Percentiles rank a stretch among this genome's conserved stretches.
Conservation (phyloP, 345 rosid species). For the Aethionema arabicum region DNA sequence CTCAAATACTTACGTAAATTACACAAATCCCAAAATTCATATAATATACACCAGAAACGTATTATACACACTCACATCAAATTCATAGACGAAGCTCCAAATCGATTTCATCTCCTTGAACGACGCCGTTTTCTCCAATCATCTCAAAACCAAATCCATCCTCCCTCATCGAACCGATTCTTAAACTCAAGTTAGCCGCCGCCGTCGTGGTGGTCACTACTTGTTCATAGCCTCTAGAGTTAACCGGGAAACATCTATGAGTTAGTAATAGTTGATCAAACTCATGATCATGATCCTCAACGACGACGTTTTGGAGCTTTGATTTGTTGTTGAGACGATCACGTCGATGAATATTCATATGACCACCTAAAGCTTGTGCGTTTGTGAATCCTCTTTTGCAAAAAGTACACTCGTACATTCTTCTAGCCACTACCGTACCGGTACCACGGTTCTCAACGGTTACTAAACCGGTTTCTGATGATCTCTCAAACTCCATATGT, state of each 20-base stretch:
- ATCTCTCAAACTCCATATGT: slow-evolving; percentile 35
- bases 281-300: neutral
- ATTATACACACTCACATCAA: slow-evolving; percentile 28
- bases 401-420: slow-evolving; percentile 64
- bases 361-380: slow-evolving; percentile 95
- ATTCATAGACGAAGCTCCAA: slow-evolving; percentile 97
- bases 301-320: slow-evolving; percentile 36
- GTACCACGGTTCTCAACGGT: slow-evolving; percentile 10
- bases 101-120: slow-evolving; percentile 68
- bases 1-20: slow-evolving; percentile 25
- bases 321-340: slow-evolving; percentile 67
- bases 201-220: slow-evolving; percentile 40
- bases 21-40: slow-evolving; percentile 25
- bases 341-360: slow-evolving; percentile 91
- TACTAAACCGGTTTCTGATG: slow-evolving; percentile 30
- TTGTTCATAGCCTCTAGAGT: slow-evolving; percentile 33
- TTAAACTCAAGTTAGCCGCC: slow-evolving; percentile 47
- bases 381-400: slow-evolving; percentile 95
- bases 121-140: slow-evolving; percentile 37
- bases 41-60: slow-evolving; percentile 26
- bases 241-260: slow-evolving; percentile 42
- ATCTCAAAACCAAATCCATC: neutral
- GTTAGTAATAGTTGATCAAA: slow-evolving; percentile 17
- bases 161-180: slow-evolving; percentile 40
- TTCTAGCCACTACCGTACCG: slow-evolving; percentile 27